A percentile compares a stretch with the other conserved stretches of the same genome.
Evolutionary conservation across 192 early-diverging fungal genomes (phyloP).

Genomic region (Dissophora globulifera): DNA sequence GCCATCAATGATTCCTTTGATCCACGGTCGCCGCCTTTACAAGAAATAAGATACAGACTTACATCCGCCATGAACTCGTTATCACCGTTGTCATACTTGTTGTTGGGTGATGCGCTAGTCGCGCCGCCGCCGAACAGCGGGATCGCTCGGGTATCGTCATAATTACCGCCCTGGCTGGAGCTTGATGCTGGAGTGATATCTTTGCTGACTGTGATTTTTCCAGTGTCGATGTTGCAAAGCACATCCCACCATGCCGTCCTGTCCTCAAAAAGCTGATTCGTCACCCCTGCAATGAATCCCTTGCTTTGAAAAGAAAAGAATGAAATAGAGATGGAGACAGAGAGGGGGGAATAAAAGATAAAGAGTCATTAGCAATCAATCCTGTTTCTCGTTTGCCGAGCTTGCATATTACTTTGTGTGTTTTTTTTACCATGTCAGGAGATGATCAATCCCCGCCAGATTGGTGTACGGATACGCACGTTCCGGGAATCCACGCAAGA

Average conservation of each 20-base stretch:
- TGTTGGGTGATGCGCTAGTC: conserved; percentile 13
- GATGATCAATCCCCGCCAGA: conserved; percentile 84
- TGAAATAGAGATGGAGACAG: background rate
- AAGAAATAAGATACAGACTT: conserved; percentile 13
- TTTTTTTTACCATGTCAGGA: conserved; percentile 76
- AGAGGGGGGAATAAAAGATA: too few relatives aligned
- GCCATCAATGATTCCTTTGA: background rate
- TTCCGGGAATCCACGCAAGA: conserved; percentile 86
- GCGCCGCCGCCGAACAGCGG: conserved; percentile 29
- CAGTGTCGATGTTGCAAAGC: conserved; percentile 93
- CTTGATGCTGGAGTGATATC: conserved; percentile 58
- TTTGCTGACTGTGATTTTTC: conserved; percentile 93
- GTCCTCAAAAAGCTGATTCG: conserved; percentile 96
- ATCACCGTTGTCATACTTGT: conserved; percentile 60
- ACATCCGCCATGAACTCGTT: conserved; percentile 69
- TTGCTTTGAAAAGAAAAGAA: conserved; percentile 55
- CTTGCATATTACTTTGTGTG: too few relatives aligned
- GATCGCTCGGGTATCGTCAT: conserved; percentile 26
- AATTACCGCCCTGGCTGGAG: too few relatives aligned
- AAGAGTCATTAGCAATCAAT: too few relatives aligned
- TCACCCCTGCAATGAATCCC: conserved; percentile 96
- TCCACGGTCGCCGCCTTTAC: background rate
- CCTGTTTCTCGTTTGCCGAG: too few relatives aligned
- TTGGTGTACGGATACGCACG: conserved; percentile 93
- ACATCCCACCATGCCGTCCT: conserved; percentile 96